Conservation (phyloP, 2,329 filamentous ascomycete species). For the Pestalotiopsis sp. region DNA sequence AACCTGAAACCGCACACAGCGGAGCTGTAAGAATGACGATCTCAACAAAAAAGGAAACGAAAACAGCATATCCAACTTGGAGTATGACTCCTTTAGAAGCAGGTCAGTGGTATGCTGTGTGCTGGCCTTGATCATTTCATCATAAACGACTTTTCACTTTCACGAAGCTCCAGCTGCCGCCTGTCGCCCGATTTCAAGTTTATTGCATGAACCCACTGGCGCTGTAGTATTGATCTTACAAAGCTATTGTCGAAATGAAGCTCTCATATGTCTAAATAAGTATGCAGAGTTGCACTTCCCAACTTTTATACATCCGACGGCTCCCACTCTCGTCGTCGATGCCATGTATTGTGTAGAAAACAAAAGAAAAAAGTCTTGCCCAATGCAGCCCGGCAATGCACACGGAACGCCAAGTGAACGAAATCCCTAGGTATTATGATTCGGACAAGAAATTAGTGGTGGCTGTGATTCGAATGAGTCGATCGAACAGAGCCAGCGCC, state of each 20-base stretch:
- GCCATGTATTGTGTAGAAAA: neutral
- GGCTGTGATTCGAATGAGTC: constrained; percentile 12
- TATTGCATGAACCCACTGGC: neutral
- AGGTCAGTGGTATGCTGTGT: no score
- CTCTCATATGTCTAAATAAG: neutral
- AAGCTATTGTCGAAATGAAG: neutral
- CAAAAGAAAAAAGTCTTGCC: neutral
- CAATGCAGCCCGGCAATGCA: neutral
- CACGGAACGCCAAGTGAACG: constrained; percentile 5
- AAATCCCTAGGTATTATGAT: neutral
- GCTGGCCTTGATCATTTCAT: no score
- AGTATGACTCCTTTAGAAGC: no score
- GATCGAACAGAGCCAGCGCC: constrained; percentile 9
- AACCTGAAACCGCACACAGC: no score
- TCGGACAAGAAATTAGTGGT: constrained; percentile 1
- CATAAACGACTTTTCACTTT: no score
- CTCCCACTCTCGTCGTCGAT: neutral
- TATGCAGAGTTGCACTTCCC: neutral
- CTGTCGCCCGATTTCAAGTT: no score
- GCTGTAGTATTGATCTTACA: neutral
- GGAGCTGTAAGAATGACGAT: no score
- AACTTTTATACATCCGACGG: neutral
- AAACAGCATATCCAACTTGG: no score
- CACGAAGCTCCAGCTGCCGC: no score
- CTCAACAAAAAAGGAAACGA: no score